Conservation (phyloP, 805 yeast species). For the Komagataella phaffii region DNA sequence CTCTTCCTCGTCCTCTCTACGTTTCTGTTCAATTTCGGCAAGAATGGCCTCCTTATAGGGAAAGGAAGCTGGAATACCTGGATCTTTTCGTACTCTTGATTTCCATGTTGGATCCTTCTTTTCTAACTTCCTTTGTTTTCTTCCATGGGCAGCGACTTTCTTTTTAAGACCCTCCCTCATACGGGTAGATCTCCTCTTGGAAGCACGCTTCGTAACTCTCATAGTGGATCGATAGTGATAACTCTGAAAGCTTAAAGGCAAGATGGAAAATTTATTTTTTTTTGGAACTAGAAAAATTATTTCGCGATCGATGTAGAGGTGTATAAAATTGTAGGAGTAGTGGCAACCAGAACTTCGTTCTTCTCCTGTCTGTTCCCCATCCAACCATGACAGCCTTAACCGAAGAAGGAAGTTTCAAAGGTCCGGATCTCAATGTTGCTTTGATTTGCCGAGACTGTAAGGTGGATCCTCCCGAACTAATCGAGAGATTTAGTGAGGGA, state of each 20-base stretch:
- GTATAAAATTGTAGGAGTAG: background rate
- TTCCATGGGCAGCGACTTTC: conserved; percentile 84
- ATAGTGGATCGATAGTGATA: background rate
- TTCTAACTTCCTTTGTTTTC: conserved; percentile 69
- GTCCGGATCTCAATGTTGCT: conserved; percentile 79
- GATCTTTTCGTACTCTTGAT: conserved; percentile 71
- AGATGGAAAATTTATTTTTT: background rate
- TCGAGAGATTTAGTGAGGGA: conserved; percentile 93
- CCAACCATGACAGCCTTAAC: conserved; percentile 10
- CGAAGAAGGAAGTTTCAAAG: conserved; percentile 22
- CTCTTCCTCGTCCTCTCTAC: conserved; percentile 41
- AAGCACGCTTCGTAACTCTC: conserved; percentile 38
- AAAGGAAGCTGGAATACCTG: conserved; percentile 89
- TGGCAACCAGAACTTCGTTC: background rate
- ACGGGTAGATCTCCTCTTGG: conserved; percentile 84
- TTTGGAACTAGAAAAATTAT: background rate
- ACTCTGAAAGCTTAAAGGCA: background rate
- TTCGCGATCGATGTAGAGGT: background rate
- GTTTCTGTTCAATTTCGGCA: conserved; percentile 52
- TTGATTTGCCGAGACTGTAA: conserved; percentile 94
- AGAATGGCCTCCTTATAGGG: conserved; percentile 86
- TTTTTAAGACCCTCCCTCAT: conserved; percentile 94
- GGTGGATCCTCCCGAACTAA: conserved; percentile 88
- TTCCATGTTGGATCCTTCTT: conserved; percentile 94
- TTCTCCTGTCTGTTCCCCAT: conserved; percentile 2